Conservation (phyloP, 306 rosid genomes). For the Boehmeria nivea region DNA sequence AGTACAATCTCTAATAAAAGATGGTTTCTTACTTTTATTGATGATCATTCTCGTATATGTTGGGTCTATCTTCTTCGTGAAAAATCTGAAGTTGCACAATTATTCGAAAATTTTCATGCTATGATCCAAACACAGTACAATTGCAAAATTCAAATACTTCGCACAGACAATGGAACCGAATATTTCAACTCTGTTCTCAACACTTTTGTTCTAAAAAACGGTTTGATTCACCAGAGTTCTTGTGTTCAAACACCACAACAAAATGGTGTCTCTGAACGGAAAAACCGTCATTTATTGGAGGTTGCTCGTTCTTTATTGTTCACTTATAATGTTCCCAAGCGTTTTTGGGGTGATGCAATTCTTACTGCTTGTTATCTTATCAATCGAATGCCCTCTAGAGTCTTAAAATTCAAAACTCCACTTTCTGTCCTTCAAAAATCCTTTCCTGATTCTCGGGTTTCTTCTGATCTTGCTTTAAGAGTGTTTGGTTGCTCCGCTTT, state of each 20-base stretch:
- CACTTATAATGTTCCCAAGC: too few relatives aligned
- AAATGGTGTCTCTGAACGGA: too few relatives aligned
- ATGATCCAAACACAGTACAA: neutral
- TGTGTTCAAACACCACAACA: neutral
- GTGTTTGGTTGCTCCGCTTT: neutral
- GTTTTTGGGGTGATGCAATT: too few relatives aligned
- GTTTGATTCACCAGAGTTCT: neutral
- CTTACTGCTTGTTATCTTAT: too few relatives aligned
- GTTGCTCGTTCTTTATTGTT: too few relatives aligned
- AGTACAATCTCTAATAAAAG: too few relatives aligned
- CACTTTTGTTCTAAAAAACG: neutral
- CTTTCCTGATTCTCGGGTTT: neutral
- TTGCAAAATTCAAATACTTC: neutral
- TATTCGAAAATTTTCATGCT: neutral
- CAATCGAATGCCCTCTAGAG: too few relatives aligned
- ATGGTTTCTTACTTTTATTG: too few relatives aligned
- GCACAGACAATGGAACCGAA: neutral
- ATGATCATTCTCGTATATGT: too few relatives aligned
- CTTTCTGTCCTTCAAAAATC: neutral
- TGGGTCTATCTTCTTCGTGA: too few relatives aligned
- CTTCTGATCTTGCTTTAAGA: too few relatives aligned
- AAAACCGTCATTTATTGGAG: too few relatives aligned
- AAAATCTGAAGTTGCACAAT: neutral
- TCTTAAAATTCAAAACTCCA: neutral
- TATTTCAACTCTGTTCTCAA: neutral